Evolutionary conservation across 495 filamentous ascomycete species (phyloP).

Genomic region (Haplographium delicatum): DNA sequence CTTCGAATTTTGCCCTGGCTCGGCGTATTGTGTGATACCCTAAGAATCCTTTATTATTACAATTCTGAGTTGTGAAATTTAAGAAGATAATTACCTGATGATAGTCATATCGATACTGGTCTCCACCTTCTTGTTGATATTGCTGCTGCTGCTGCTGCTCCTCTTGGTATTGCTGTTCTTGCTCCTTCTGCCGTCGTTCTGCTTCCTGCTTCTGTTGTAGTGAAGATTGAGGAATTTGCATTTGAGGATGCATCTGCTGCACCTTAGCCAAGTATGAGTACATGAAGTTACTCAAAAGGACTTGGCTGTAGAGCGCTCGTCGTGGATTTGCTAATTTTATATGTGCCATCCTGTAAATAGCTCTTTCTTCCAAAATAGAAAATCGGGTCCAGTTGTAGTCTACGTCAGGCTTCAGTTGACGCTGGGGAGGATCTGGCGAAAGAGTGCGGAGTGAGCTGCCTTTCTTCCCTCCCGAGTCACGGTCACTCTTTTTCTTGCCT

Average conservation of each 20-base stretch:
- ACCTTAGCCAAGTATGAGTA: constrained; percentile 99
- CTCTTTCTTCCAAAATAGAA: constrained; percentile 89
- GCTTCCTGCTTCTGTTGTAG: constrained; percentile 60
- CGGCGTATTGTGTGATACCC: constrained; percentile 25
- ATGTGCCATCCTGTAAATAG: constrained; percentile 97
- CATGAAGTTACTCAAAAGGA: constrained; percentile 99
- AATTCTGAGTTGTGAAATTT: background rate
- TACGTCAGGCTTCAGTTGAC: constrained; percentile 71
- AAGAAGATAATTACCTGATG: constrained; percentile 35
- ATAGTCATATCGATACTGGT: constrained; percentile 40
- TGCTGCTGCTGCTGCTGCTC: constrained; percentile 27
- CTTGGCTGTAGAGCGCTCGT: constrained; percentile 87
- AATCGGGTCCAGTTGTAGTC: constrained; percentile 97
- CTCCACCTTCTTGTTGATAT: constrained; percentile 39
- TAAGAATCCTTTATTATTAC: background rate
- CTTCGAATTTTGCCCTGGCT: constrained; percentile 22
- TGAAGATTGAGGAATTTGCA: constrained; percentile 66
- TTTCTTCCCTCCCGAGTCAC: constrained; percentile 62
- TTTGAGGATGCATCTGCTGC: constrained; percentile 94
- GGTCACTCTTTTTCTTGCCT: constrained; percentile 72
- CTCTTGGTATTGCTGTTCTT: constrained; percentile 49
- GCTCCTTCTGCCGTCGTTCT: constrained; percentile 53
- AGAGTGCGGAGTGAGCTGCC: constrained; percentile 63
- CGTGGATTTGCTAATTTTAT: constrained; percentile 98
- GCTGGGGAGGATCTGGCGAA: constrained; percentile 74